Conservation (phyloP, 768 basidiomycete species). For the Termitomyces bulborhizus region DNA sequence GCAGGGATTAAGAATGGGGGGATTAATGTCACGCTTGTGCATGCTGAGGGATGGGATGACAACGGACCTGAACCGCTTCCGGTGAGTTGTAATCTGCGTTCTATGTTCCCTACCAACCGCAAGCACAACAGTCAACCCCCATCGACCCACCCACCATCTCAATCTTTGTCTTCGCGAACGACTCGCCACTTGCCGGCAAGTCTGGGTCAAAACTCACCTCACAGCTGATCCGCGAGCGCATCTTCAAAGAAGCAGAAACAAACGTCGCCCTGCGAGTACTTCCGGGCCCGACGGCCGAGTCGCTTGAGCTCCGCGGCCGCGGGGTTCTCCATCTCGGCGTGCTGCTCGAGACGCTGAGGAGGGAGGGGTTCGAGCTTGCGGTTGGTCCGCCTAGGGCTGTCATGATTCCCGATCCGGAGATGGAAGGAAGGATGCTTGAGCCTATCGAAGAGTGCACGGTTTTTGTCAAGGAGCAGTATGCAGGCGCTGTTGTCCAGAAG, state of each 20-base stretch:
- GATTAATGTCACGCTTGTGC: constrained; percentile 39
- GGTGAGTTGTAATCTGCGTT: constrained; percentile 14
- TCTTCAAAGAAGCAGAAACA: constrained; percentile 45
- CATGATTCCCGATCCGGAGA: constrained; percentile 35
- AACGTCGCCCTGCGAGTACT: constrained; percentile 44
- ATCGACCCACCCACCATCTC: constrained; percentile 49
- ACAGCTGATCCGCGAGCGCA: constrained; percentile 40
- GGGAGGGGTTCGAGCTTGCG: constrained; percentile 42
- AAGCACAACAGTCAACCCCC: constrained; percentile 26
- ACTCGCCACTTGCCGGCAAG: constrained; percentile 38
- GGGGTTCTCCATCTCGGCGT: constrained; percentile 48
- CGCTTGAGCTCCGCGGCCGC: constrained; percentile 41
- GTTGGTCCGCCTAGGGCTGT: constrained; percentile 47
- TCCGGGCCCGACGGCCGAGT: constrained; percentile 43
- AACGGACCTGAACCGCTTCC: constrained; percentile 33
- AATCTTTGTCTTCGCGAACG: constrained; percentile 40
- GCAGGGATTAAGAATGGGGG: constrained; percentile 43
- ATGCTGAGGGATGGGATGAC: constrained; percentile 38
- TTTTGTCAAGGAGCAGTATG: constrained; percentile 40
- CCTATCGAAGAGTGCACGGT: constrained; percentile 43
- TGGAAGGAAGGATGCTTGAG: constrained; percentile 32
- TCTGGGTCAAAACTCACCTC: constrained; percentile 45
- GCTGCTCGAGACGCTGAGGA: constrained; percentile 40
- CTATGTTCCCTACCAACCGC: too few species aligned
- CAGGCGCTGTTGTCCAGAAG: constrained; percentile 42